Conservation (phyloP, 1,284 basidiomycete genomes). For the Trichosporon coremiiforme region DNA sequence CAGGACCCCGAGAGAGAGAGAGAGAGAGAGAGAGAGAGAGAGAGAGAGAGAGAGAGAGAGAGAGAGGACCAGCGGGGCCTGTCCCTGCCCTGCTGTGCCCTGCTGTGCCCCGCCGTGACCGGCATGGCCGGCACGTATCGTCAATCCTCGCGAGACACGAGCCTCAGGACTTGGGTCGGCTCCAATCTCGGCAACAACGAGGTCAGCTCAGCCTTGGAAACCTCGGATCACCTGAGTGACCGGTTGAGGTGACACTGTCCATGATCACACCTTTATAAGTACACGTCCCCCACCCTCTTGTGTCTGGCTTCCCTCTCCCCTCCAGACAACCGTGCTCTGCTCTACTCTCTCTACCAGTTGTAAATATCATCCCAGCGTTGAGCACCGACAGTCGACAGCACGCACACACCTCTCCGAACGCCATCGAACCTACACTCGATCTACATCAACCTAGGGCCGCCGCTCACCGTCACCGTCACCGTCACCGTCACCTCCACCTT, state of each 20-base stretch:
- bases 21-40: too few relatives aligned
- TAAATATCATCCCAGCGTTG: background rate
- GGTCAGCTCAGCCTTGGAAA: too few relatives aligned
- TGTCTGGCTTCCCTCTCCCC: background rate
- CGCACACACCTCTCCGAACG: background rate
- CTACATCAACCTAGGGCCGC: background rate
- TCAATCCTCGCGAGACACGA: background rate
- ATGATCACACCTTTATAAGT: background rate
- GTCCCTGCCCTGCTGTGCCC: background rate
- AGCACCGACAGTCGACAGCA: background rate
- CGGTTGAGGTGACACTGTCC: background rate
- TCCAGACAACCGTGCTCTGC: background rate
- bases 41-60: too few relatives aligned
- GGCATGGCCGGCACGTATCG: slow-evolving; percentile 8
- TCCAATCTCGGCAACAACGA: slow-evolving; percentile 15
- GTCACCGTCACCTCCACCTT: too few relatives aligned
- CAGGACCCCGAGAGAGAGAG: too few relatives aligned
- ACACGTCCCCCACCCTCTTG: background rate
- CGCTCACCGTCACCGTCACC: too few relatives aligned
- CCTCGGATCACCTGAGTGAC: slow-evolving; percentile 6
- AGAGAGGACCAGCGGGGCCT: too few relatives aligned
- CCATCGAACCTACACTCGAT: background rate
- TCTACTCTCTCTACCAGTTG: background rate
- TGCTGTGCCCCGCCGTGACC: background rate
- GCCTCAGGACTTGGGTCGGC: slow-evolving; percentile 4